A percentile compares a stretch with the other conserved stretches of the same genome.
Conservation (phyloP, 495 filamentous ascomycete species). For the Venustampulla echinocandica region DNA sequence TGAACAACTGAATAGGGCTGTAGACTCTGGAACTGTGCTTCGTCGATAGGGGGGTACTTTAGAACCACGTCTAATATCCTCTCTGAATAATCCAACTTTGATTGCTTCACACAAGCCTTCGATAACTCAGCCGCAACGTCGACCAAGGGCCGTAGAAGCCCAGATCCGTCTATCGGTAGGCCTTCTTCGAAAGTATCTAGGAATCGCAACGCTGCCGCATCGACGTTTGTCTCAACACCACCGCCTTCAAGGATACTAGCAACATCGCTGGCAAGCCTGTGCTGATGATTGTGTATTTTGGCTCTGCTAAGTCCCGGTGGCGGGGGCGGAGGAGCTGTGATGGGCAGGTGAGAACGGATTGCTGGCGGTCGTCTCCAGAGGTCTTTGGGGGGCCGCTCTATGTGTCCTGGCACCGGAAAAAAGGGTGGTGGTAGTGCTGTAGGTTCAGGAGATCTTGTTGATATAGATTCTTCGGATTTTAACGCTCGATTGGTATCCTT, state of each 20-base stretch:
- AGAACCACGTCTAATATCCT: constrained; percentile 24
- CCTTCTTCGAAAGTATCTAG: constrained; percentile 18
- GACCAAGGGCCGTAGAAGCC: constrained; percentile 13
- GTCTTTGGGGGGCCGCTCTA: background rate
- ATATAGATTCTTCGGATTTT: background rate
- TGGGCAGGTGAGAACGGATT: background rate
- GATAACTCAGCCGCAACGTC: constrained; percentile 30
- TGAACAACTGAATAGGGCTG: constrained; percentile 28
- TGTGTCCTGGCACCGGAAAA: too few relatives aligned
- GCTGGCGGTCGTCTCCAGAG: background rate
- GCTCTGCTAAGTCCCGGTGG: background rate
- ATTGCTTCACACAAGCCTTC: constrained; percentile 24
- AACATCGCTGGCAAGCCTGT: constrained; percentile 10
- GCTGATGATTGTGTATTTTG: constrained; percentile 11
- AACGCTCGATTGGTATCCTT: background rate
- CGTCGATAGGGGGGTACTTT: constrained; percentile 23
- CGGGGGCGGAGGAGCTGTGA: background rate
- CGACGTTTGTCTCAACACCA: constrained; percentile 3
- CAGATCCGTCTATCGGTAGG: constrained; percentile 4
- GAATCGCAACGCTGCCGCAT: constrained; percentile 9
- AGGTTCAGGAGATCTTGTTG: background rate
- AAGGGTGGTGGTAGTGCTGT: too few relatives aligned
- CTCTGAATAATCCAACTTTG: constrained; percentile 25
- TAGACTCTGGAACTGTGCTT: constrained; percentile 28
- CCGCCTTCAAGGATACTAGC: constrained; percentile 5